These are phyloP conservation scores for Phytopythium litorale DNA, from an alignment of 352 stramenopile species.

Conservation along the genomic window DNA sequence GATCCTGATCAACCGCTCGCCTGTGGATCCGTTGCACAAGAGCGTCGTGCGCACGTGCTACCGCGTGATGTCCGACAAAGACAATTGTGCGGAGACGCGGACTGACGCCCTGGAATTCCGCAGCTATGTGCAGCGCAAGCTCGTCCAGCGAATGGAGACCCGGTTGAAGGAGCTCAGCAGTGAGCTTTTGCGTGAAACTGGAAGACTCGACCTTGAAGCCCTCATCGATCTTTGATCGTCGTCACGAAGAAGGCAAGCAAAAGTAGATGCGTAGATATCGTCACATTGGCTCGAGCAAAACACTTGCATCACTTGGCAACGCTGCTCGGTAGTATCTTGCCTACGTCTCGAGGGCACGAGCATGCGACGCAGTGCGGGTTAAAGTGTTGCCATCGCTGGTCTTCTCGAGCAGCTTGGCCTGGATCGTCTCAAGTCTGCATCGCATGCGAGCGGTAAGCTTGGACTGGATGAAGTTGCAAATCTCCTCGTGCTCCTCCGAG, in stretches of 20 bases:
- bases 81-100: not conserved
- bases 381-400: not conserved
- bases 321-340: no score
- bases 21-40: conserved; percentile 1
- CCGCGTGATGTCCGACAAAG: not conserved
- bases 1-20: conserved; percentile 6
- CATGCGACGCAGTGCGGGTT: not conserved
- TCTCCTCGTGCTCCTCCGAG: not conserved
- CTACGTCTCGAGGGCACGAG: not conserved
- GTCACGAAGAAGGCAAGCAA: no score
- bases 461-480: not conserved
- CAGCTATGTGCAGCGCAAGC: not conserved
- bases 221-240: conserved; percentile 1
- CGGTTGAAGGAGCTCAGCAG: conserved; percentile 4
- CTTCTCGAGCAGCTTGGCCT: conserved; percentile 1
- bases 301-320: no score
- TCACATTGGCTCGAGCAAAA: no score
- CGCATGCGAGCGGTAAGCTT: conserved; percentile 1
- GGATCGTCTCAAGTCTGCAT: not conserved
- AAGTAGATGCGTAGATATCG: no score
- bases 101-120: not conserved
- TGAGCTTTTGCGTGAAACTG: not conserved
- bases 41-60: conserved; percentile 5
- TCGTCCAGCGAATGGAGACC: not conserved
- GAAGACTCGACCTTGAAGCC: not conserved